Percentiles rank a stretch among this genome's conserved stretches.
Evolutionary conservation across 2,329 filamentous ascomycete genomes (phyloP).

Genomic region (Biscogniauxia sp.): DNA sequence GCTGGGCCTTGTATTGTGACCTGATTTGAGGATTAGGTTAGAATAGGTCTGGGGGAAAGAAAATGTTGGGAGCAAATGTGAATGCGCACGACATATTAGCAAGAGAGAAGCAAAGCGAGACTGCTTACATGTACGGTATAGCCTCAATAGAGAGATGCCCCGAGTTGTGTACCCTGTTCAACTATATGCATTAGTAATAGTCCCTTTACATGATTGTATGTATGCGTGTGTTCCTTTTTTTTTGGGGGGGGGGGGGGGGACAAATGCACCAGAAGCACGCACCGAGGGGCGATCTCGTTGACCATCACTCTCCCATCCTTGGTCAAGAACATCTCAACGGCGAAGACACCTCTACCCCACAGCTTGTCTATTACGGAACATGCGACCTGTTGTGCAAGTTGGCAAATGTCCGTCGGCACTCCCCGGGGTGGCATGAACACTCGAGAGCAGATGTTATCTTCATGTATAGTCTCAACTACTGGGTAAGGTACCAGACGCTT

Average conservation of each 20-base stretch:
- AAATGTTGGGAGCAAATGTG: background rate
- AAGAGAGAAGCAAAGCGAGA: background rate
- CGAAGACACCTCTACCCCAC: constrained; percentile 88
- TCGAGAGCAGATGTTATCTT: constrained; percentile 92
- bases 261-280: no score
- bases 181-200: no score
- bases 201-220: no score
- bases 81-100: no score
- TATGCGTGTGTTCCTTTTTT: no score
- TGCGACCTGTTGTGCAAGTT: constrained; percentile 72
- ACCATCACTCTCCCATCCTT: constrained; percentile 70
- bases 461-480: constrained; percentile 89
- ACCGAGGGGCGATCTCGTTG: constrained; percentile 58
- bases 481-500: constrained; percentile 69
- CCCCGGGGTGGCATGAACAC: constrained; percentile 81
- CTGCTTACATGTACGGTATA: constrained; percentile 61
- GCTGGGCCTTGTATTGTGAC: constrained; percentile 89
- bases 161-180: constrained; percentile 66
- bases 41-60: background rate
- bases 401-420: constrained; percentile 58
- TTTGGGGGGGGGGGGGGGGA: no score
- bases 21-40: background rate
- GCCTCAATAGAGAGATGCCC: constrained; percentile 96
- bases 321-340: constrained; percentile 92
- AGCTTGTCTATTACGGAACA: constrained; percentile 76